Evolutionary conservation across 345 rosid genomes (phyloP), one percentile per base, ranked within the genome.

Genomic region (Eucalyptus grandis): DNA sequence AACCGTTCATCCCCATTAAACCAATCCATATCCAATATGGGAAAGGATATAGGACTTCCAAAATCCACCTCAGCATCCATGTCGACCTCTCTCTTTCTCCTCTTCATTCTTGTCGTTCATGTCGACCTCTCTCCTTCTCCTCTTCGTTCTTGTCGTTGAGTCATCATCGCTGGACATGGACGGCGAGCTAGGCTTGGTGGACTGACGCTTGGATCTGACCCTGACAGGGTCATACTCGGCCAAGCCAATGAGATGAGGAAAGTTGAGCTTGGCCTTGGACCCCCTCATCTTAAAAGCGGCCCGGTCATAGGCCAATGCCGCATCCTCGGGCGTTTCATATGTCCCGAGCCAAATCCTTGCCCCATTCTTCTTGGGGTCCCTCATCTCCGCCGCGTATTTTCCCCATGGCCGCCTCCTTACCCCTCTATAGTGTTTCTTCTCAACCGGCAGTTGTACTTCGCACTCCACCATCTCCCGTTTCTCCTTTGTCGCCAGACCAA

Each of bases 361-460:
- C 17, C 95, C 94, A 53, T 92, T 92, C 89, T 90, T 93, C 60
- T 92, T 93, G n/a, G 94, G 94, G 85, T 93, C 94, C 53, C 95
- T 90, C 72, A 92, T 93, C 93, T 93, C 95, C 27, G 92, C 95
- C 1, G 93, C 94, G 21, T 89, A 93, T 87, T 91, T 93, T 49
- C 95, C 95, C 95, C 95, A 93, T 11, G 93, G 94, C 88, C 95
- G 88, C 91, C 90, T 91, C 90, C 95, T 92, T 87, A 93, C 95
- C 58, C 95, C 95, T 58, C 94, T 82, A 80, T 89, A 93, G 86
- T 91, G 94, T 85, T 81, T 91, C 86, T 27, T 47, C 43, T 15
- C 67, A 0, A 24, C 67, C 43, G 58, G 67, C 15, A 27, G n/a
- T 60, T 26, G 67, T 60, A 26, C 31, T 1, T 60, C 67, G 15